Percentiles rank a stretch among this genome's conserved stretches.
These are phyloP conservation scores for Capsella bursapastoris DNA, from an alignment of 345 rosid genomes.

Conservation along the genomic window DNA sequence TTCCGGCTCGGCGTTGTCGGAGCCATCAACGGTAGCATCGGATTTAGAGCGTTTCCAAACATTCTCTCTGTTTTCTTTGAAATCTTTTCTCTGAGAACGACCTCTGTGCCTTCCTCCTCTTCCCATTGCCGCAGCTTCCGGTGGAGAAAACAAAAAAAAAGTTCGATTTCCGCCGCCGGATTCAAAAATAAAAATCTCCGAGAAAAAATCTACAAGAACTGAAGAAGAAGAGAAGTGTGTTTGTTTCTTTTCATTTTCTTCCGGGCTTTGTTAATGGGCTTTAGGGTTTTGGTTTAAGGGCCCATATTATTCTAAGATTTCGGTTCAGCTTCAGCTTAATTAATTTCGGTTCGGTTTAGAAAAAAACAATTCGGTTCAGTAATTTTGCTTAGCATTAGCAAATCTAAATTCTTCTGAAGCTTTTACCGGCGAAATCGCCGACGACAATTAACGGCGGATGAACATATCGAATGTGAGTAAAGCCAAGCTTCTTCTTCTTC, in stretches of 20 bases:
- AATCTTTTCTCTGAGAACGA: conserved; percentile 88
- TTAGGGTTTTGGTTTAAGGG: conserved; percentile 33
- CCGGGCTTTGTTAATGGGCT: conserved; percentile 34
- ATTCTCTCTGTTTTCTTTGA: conserved; percentile 81
- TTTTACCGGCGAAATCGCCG: conserved; percentile 20
- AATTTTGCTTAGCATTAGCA: no score
- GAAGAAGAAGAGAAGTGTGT: background rate
- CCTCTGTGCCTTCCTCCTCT: conserved; percentile 72
- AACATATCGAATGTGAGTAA: conserved; percentile 42
- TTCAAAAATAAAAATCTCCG: background rate
- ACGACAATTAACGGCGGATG: conserved; percentile 48
- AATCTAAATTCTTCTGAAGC: background rate
- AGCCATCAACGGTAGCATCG: conserved; percentile 52
- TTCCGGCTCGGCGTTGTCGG: conserved; percentile 39
- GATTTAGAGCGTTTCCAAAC: conserved; percentile 83
- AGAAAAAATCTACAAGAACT: background rate
- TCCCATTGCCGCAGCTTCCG: conserved; percentile 46
- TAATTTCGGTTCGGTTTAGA: no score
- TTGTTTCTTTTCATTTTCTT: conserved; percentile 8
- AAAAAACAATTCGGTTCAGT: no score
- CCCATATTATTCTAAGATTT: background rate
- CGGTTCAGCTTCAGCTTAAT: no score
- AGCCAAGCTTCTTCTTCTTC: conserved; percentile 39
- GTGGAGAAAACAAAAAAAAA: background rate
- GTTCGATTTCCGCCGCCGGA: conserved; percentile 42